Percentiles rank a stretch among this genome's conserved stretches.
Conservation (phyloP, 257 asterid species). For the Mentha longifolia region DNA sequence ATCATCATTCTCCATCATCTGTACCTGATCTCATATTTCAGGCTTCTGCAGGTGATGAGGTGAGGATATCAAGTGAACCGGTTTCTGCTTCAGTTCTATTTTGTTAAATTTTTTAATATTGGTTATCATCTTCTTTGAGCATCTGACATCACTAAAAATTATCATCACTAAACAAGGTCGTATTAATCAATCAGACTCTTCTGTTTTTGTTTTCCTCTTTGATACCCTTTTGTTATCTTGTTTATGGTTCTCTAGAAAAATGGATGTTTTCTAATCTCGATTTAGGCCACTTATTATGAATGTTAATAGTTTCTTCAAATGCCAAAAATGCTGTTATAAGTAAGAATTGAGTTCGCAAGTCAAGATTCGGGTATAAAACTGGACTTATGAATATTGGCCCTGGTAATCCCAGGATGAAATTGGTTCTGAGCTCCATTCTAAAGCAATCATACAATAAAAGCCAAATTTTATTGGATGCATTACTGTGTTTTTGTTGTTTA, state of each 20-base stretch:
- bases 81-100: constrained; percentile 20
- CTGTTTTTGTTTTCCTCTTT: background rate
- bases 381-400: constrained; percentile 9
- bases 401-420: constrained; percentile 19
- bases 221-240: constrained; percentile 4
- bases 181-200: background rate
- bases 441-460: constrained; percentile 13
- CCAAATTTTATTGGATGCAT: constrained; percentile 2
- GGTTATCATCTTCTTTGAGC: constrained; percentile 9
- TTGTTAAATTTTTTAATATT: constrained; percentile 5
- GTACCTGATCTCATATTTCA: constrained; percentile 88
- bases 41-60: constrained; percentile 97
- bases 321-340: constrained; percentile 10
- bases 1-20: constrained; percentile 77
- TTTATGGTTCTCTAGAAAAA: background rate
- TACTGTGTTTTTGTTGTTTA: constrained; percentile 3
- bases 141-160: background rate
- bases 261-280: background rate
- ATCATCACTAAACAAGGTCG: constrained; percentile 3
- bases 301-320: background rate
- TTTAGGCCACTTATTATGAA: background rate
- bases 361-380: background rate
- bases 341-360: background rate
- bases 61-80: constrained; percentile 35
- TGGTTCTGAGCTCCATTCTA: background rate